Evolutionary conservation across 768 basidiomycete genomes (phyloP), one percentile per base, ranked within the genome.

Genomic region (Russula vinacea): DNA sequence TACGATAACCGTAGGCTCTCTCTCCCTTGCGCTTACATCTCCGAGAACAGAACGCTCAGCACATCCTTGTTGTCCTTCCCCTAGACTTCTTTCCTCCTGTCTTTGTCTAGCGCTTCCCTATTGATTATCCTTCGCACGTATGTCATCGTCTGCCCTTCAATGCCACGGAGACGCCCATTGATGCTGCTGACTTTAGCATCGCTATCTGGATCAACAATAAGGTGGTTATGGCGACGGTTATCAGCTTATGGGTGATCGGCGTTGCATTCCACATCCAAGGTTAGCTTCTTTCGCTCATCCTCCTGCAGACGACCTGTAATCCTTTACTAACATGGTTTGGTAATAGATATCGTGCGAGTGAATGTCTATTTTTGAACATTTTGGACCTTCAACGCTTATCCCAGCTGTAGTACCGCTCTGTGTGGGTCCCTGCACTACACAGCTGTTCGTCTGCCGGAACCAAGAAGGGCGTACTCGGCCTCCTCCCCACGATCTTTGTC

Each of bases 71-170:
- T n/a, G n/a, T 32, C 10, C 5, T 44, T 37, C 2, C 9, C 37
- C 32, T 52, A 56, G 61, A 37, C 47, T 1, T 17, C 40, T 19
- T 55, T 40, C 10, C 62, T 52, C 7, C 7, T 52, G 11, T 49
- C 49, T 22, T 57, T 57, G 9, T 26, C 39, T 4, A 19, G 32
- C 3, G 58, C 63, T 1, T 56, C 53, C 2, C 29, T 64, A 2
- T 52, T 64, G 29, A 55, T 64, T n/a, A n/a, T 64, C 5, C 37
- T 64, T 24, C 63, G 63, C 58, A 50, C 50, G 63, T 64, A 47
- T n/a, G 63, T 56, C 49, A 10, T 33, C 13, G 13, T 51, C 17
- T 13, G 0, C 29, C 1, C 49, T 19, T 44, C 13, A n/a, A 14
- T 29, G 7, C 5, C 39, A 19, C 7, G 13, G 13, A 2, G 44